These are phyloP conservation scores for Chaetomidium leptoderma DNA, from an alignment of 495 filamentous ascomycete species.

Conservation along the genomic window DNA sequence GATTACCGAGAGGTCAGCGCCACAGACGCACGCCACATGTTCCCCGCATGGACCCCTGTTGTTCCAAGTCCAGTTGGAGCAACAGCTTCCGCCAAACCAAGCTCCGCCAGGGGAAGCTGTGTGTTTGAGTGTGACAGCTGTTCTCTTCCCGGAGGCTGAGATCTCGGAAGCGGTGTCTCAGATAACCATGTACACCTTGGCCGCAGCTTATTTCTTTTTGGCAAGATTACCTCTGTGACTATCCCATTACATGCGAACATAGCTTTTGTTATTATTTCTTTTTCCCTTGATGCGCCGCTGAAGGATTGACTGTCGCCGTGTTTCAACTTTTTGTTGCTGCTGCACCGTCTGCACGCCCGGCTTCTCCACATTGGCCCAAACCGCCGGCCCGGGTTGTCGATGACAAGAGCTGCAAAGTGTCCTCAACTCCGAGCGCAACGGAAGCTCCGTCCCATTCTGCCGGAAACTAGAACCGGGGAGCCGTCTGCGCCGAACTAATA, in stretches of 20 bases:
- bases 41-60: constrained; percentile 9
- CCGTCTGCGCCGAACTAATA: constrained; percentile 10
- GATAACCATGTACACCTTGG: too few relatives aligned
- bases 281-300: background rate
- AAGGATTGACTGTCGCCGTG: background rate
- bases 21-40: too few relatives aligned
- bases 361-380: constrained; percentile 21
- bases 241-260: background rate
- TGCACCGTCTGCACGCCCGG: background rate
- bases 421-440: constrained; percentile 16
- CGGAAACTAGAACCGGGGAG: constrained; percentile 18
- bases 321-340: background rate
- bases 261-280: background rate
- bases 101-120: background rate
- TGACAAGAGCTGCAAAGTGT: constrained; percentile 23
- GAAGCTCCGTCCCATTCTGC: constrained; percentile 14
- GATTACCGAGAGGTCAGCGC: background rate
- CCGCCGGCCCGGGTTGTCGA: constrained; percentile 12
- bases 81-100: constrained; percentile 12
- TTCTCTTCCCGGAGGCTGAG: constrained; percentile 6
- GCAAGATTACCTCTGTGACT: background rate
- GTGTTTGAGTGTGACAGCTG: constrained; percentile 16
- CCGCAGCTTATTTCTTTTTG: too few relatives aligned
- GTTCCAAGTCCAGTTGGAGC: constrained; percentile 9
- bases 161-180: constrained; percentile 4